A percentile compares a stretch with the other conserved stretches of the same genome.
Conservation (phyloP, 83 land plant species). For the Picea engelmannii region DNA sequence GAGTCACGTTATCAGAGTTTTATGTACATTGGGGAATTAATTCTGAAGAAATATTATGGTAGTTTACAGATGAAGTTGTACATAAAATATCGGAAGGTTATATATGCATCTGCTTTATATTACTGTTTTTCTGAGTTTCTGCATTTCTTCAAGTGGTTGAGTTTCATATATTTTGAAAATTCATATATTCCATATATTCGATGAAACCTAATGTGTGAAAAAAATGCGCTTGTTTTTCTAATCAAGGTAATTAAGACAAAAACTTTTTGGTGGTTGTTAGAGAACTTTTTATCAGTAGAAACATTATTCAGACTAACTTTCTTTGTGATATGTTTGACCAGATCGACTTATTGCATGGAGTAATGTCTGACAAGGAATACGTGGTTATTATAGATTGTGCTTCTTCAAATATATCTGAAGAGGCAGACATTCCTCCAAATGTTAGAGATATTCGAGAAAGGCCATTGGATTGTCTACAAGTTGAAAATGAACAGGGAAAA, state of each 20-base stretch:
- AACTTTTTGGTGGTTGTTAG: too few relatives aligned
- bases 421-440: conserved; percentile 84
- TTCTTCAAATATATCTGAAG: conserved; percentile 72
- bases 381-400: conserved; percentile 81
- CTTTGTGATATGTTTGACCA: conserved; percentile 26
- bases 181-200: neutral
- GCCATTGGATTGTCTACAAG: neutral
- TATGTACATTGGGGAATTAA: neutral
- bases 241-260: neutral
- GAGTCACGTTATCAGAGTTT: too few relatives aligned
- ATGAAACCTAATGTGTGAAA: neutral
- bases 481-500: neutral
- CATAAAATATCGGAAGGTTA: neutral
- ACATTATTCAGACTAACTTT: neutral
- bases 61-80: neutral
- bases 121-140: neutral
- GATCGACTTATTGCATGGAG: conserved; percentile 74
- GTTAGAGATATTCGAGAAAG: conserved; percentile 51
- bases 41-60: neutral
- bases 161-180: neutral
- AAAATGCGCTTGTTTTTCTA: neutral
- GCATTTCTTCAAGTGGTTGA: neutral
- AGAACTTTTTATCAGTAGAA: too few relatives aligned
- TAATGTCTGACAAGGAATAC: conserved; percentile 92
- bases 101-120: neutral